These are phyloP conservation scores for Themeda triandra DNA, from an alignment of 176 grass and related monocot genomes.

Conservation along the genomic window DNA sequence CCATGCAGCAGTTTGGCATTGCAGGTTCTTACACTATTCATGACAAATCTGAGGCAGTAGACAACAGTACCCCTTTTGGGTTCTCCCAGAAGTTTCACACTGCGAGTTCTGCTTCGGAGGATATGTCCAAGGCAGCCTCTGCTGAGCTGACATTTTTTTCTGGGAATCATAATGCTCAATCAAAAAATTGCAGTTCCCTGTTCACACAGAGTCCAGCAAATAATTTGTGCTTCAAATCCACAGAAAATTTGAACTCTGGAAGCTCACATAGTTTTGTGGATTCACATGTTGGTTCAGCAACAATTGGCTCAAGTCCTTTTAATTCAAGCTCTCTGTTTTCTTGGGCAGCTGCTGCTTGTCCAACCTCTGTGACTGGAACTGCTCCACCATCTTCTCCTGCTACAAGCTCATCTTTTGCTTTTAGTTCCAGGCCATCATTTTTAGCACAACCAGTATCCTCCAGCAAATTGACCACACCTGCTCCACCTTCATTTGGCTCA, in stretches of 20 bases:
- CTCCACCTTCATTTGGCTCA: slow-evolving; percentile 12
- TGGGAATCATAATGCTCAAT: slow-evolving; percentile 11
- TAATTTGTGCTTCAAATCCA: not conserved
- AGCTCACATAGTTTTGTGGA: not conserved
- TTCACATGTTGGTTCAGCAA: slow-evolving; percentile 25
- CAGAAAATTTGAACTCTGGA: not conserved
- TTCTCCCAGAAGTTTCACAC: slow-evolving; percentile 19
- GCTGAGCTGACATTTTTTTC: not conserved
- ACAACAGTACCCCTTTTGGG: slow-evolving; percentile 1
- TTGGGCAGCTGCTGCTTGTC: not conserved
- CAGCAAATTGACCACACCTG: slow-evolving; percentile 9
- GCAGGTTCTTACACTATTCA: not conserved
- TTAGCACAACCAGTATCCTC: slow-evolving; percentile 2
- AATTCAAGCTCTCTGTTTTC: slow-evolving; percentile 14
- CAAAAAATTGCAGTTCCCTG: slow-evolving; percentile 21
- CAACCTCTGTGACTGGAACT: not conserved
- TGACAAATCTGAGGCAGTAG: not conserved
- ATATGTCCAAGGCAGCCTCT: too few relatives aligned
- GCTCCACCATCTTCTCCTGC: not conserved
- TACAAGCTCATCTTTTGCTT: not conserved
- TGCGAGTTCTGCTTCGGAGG: too few relatives aligned
- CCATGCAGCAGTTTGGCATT: not conserved
- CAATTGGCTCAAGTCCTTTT: not conserved
- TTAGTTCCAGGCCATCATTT: slow-evolving; percentile 16
- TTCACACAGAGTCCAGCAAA: slow-evolving; percentile 15